These are phyloP conservation scores for Beauveria rudraprayagi DNA, from an alignment of 2,329 filamentous ascomycete genomes.

Conservation along the genomic window DNA sequence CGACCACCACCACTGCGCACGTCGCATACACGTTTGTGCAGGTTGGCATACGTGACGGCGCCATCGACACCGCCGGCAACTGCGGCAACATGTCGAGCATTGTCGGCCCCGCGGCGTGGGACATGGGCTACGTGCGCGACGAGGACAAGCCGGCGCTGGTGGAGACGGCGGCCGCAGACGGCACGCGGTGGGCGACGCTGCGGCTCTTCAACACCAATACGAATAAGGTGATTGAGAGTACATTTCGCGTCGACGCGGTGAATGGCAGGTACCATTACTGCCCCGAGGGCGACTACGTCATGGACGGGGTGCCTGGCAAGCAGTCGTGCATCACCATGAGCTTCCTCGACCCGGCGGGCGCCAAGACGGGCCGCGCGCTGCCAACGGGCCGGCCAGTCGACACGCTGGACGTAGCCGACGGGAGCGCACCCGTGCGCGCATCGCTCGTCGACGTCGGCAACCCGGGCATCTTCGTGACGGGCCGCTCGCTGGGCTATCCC, in stretches of 20 bases:
- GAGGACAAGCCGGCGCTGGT: slow-evolving; percentile 4
- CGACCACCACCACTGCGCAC: slow-evolving; percentile 22
- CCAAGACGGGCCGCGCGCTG: slow-evolving; percentile 47
- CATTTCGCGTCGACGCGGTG: slow-evolving; percentile 42
- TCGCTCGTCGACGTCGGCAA: slow-evolving; percentile 58
- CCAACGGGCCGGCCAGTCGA: slow-evolving; percentile 48
- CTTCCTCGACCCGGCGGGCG: slow-evolving; percentile 55
- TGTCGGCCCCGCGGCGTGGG: slow-evolving; percentile 47
- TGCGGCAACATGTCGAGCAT: slow-evolving; percentile 68
- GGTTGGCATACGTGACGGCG: slow-evolving; percentile 52
- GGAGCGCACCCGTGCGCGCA: slow-evolving; percentile 27
- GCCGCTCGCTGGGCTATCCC: slow-evolving; percentile 23
- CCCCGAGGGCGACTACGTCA: slow-evolving; percentile 44
- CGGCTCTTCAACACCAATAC: slow-evolving; percentile 67
- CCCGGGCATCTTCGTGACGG: slow-evolving; percentile 52
- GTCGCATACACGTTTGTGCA: slow-evolving; percentile 67
- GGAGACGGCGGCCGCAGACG: slow-evolving; percentile 17
- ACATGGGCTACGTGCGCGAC: slow-evolving; percentile 21
- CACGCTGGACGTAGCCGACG: slow-evolving; percentile 28
- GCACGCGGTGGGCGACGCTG: slow-evolving; percentile 36
- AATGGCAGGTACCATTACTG: slow-evolving; percentile 16
- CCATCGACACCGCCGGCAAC: slow-evolving; percentile 60
- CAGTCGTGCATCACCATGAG: slow-evolving; percentile 50
- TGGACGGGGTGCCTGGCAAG: slow-evolving; percentile 56
- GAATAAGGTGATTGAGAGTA: slow-evolving; percentile 50